Conservation (phyloP, 495 filamentous ascomycete species). For the Pseudevernia furfuracea region DNA sequence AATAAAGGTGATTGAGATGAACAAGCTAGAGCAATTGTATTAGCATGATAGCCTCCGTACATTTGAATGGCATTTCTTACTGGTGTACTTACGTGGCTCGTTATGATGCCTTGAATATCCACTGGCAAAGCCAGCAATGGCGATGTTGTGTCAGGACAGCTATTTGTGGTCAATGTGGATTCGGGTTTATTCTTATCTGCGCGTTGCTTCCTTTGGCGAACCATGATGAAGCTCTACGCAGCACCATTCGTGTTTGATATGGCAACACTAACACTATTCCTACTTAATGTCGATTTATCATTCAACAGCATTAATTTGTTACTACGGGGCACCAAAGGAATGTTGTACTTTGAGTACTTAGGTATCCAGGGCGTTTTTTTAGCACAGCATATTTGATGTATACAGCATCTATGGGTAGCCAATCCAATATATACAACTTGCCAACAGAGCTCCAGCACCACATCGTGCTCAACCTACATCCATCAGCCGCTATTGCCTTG, state of each 20-base stretch:
- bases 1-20: neutral
- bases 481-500: conserved; percentile 3
- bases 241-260: neutral
- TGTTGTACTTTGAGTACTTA: neutral
- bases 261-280: neutral
- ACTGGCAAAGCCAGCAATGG: neutral
- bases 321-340: neutral
- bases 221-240: neutral
- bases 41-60: neutral
- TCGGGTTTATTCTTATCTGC: neutral
- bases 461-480: neutral
- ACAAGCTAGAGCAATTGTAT: neutral
- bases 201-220: neutral
- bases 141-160: neutral
- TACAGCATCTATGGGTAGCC: neutral
- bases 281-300: too few relatives aligned
- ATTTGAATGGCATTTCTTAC: neutral
- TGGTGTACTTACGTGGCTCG: neutral
- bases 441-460: neutral
- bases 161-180: neutral
- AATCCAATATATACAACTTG: neutral
- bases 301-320: too few relatives aligned
- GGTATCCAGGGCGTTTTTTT: neutral
- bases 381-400: too few relatives aligned
- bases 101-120: conserved; percentile 1